Evolutionary conservation across 331 rosid species (phyloP).

Genomic region (Acacia concinna): DNA sequence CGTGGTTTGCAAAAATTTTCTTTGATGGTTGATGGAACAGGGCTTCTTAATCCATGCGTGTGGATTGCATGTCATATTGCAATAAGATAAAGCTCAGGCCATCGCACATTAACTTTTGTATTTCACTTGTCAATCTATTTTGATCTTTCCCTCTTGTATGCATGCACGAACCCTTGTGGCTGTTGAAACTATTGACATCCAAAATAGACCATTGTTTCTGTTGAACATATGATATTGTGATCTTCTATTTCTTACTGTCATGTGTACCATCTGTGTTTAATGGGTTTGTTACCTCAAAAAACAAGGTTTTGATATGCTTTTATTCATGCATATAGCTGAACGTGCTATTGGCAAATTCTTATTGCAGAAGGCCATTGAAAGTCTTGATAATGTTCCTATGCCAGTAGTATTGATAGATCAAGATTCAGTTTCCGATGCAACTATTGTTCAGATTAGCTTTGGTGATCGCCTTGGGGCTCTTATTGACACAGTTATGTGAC

Average conservation of each 20-base stretch:
- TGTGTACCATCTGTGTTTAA: slow-evolving; percentile 12
- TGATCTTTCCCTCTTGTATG: neutral
- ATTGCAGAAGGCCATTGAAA: slow-evolving; percentile 59
- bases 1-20: neutral
- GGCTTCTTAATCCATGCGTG: neutral
- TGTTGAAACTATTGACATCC: slow-evolving; percentile 1
- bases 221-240: slow-evolving; percentile 17
- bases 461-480: slow-evolving; percentile 99
- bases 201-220: slow-evolving; percentile 8
- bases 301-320: slow-evolving; percentile 14
- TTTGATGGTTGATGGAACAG: neutral
- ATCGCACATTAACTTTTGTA: slow-evolving; percentile 7
- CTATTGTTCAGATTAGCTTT: slow-evolving; percentile 90
- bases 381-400: slow-evolving; percentile 60
- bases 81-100: neutral
- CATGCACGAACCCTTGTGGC: slow-evolving; percentile 12
- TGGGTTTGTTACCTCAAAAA: neutral
- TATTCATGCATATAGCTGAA: slow-evolving; percentile 2
- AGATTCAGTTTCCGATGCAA: slow-evolving; percentile 80
- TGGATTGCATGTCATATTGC: slow-evolving; percentile 6
- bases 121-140: slow-evolving; percentile 15
- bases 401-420: slow-evolving; percentile 86
- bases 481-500: slow-evolving; percentile 77
- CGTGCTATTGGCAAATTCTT: slow-evolving; percentile 36
- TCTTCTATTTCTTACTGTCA: slow-evolving; percentile 11